Conservation (phyloP, 495 filamentous ascomycete genomes). For the Podospora didyma region DNA sequence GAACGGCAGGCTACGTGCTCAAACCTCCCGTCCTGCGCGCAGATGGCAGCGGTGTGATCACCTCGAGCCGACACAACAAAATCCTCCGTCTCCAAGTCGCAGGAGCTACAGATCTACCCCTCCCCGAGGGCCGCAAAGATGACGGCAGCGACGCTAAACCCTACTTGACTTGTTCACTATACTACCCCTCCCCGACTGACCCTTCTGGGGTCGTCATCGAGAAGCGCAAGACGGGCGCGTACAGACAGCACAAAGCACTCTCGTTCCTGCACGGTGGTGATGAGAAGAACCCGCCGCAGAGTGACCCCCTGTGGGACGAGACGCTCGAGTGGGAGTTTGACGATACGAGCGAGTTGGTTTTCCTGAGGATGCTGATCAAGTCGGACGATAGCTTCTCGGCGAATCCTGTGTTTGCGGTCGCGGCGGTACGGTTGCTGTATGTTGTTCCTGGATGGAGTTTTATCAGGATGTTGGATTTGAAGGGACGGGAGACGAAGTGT, state of each 20-base stretch:
- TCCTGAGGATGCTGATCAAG: conserved; percentile 51
- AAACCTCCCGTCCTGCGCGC: conserved; percentile 48
- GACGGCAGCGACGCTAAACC: conserved; percentile 37
- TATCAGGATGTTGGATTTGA: conserved; percentile 50
- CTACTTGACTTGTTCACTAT: conserved; percentile 51
- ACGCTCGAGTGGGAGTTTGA: conserved; percentile 52
- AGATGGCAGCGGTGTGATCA: conserved; percentile 39
- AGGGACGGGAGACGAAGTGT: conserved; percentile 47
- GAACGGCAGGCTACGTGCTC: conserved; percentile 50
- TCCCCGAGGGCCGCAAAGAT: conserved; percentile 30
- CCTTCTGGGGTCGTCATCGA: neutral
- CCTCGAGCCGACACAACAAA: conserved; percentile 26
- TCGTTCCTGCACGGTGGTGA: neutral
- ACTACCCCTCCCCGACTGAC: conserved; percentile 32
- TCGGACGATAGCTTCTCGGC: conserved; percentile 46
- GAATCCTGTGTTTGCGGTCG: conserved; percentile 47
- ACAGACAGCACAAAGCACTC: conserved; percentile 40
- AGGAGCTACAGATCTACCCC: conserved; percentile 47
- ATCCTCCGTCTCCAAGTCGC: conserved; percentile 40
- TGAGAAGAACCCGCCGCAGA: conserved; percentile 38
- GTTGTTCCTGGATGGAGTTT: conserved; percentile 48
- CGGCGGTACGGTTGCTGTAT: conserved; percentile 45
- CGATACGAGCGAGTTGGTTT: conserved; percentile 46
- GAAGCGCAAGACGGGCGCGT: conserved; percentile 49
- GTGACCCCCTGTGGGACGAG: conserved; percentile 50